Evolutionary conservation across 306 rosid genomes (phyloP).

Genomic region (Morella rubra): DNA sequence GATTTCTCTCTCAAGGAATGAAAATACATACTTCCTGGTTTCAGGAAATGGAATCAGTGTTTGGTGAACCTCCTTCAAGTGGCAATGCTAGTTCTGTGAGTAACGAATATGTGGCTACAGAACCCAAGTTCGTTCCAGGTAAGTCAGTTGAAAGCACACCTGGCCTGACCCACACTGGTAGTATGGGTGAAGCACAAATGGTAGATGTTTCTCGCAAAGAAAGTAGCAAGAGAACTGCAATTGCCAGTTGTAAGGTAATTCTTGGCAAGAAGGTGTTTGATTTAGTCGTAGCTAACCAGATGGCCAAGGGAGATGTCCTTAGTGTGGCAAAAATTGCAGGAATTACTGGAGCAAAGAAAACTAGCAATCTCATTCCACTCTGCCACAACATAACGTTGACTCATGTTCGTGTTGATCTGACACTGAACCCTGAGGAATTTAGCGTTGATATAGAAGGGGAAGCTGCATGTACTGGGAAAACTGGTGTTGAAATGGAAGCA

Average conservation of each 20-base stretch:
- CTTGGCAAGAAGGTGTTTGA: slow-evolving; percentile 88
- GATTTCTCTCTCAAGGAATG: not conserved
- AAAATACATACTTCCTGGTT: slow-evolving; percentile 9
- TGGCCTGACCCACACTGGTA: slow-evolving; percentile 62
- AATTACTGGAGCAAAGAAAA: slow-evolving; percentile 82
- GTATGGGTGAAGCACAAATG: slow-evolving; percentile 84
- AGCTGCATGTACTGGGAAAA: slow-evolving; percentile 60
- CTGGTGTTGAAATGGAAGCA: slow-evolving; percentile 94
- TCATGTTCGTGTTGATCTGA: slow-evolving; percentile 66
- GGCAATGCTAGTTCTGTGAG: slow-evolving; percentile 46
- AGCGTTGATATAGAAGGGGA: slow-evolving; percentile 82
- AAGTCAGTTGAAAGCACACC: slow-evolving; percentile 28
- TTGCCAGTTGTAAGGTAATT: slow-evolving; percentile 70
- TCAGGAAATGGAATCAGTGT: slow-evolving; percentile 84
- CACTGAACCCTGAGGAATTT: slow-evolving; percentile 51
- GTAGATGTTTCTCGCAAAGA: slow-evolving; percentile 88
- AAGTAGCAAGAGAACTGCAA: slow-evolving; percentile 63
- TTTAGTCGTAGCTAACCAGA: slow-evolving; percentile 66
- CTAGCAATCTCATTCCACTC: slow-evolving; percentile 77
- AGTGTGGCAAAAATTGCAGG: slow-evolving; percentile 87
- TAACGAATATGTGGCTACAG: slow-evolving; percentile 25
- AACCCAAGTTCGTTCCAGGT: slow-evolving; percentile 36
- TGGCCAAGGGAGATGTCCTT: slow-evolving; percentile 84
- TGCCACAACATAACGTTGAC: slow-evolving; percentile 73
- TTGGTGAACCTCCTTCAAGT: slow-evolving; percentile 56